Percentiles rank a stretch among this genome's conserved stretches.
Conservation (phyloP, 2,329 filamentous ascomycete genomes). For the Talaromyces sp. region DNA sequence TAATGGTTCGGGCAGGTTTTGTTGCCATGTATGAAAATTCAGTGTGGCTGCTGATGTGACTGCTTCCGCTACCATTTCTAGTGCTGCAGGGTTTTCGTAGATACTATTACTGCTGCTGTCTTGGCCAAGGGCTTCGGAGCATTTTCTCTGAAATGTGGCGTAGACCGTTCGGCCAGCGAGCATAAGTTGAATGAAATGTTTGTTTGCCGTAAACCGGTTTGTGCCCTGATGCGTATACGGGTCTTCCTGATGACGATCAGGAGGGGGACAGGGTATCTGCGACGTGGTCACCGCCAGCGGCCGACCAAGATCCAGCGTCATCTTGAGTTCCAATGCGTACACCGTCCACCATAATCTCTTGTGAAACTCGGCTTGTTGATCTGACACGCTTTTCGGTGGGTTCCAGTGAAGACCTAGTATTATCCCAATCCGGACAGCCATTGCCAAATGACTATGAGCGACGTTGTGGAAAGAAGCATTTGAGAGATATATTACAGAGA, state of each 20-base stretch:
- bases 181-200: conserved; percentile 12
- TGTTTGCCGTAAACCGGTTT: conserved; percentile 13
- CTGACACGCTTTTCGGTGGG: neutral
- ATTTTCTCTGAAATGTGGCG: conserved; percentile 9
- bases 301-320: conserved; percentile 12
- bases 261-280: conserved; percentile 8
- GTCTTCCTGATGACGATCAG: conserved; percentile 8
- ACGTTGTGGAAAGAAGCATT: conserved; percentile 15
- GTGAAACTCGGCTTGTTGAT: conserved; percentile 1
- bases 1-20: conserved; percentile 5
- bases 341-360: conserved; percentile 17
- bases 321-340: conserved; percentile 15
- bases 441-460: conserved; percentile 12
- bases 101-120: neutral
- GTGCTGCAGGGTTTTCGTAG: neutral
- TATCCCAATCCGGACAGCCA: conserved; percentile 7
- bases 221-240: neutral
- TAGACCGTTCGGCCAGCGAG: conserved; percentile 10
- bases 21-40: conserved; percentile 6
- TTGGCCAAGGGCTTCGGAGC: conserved; percentile 8
- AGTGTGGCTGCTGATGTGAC: neutral
- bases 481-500: conserved; percentile 15
- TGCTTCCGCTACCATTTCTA: conserved; percentile 8
- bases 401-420: conserved; percentile 15
- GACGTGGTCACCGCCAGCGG: conserved; percentile 7